Percentiles rank a stretch among this genome's conserved stretches.
phyloP scores from a whole-genome alignment of 1,139 yeast genomes.

The Pichia sp. region DNA sequence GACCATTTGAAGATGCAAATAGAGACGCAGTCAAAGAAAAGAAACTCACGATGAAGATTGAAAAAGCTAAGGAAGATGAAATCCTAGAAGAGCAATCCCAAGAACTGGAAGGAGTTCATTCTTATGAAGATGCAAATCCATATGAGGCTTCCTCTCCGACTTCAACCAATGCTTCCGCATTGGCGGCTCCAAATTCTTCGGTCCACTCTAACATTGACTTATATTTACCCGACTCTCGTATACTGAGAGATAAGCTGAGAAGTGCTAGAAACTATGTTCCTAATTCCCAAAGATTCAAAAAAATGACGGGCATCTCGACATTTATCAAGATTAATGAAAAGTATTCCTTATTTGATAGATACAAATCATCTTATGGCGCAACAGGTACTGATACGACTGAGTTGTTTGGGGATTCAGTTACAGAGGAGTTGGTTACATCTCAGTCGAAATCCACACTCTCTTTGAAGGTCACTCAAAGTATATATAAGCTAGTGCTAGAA shows the following conservation, averaged over 20 bases:
- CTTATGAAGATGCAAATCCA: neutral
- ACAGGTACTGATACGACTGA: neutral
- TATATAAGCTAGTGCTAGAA: slow-evolving; percentile 72
- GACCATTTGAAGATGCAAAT: slow-evolving; percentile 48
- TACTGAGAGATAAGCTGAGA: slow-evolving; percentile 17
- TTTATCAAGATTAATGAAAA: slow-evolving; percentile 42
- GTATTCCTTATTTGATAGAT: slow-evolving; percentile 32
- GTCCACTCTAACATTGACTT: neutral
- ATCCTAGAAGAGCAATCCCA: neutral
- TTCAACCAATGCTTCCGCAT: neutral
- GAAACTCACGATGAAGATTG: slow-evolving; percentile 41
- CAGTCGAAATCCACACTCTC: slow-evolving; percentile 25
- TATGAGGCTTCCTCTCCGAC: neutral
- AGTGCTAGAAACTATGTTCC: slow-evolving; percentile 22
- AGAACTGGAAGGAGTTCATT: neutral
- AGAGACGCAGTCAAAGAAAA: slow-evolving; percentile 49
- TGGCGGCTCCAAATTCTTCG: neutral
- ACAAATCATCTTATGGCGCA: slow-evolving; percentile 12
- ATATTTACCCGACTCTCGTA: slow-evolving; percentile 19
- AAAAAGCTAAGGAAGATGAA: slow-evolving; percentile 20
- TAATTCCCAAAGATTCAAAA: slow-evolving; percentile 22
- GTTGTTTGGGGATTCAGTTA: slow-evolving; percentile 3
- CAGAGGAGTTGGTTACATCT: slow-evolving; percentile 1
- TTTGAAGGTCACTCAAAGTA: slow-evolving; percentile 52
- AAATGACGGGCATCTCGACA: slow-evolving; percentile 27